Conservation (phyloP, 495 filamentous ascomycete species). For the Talaromyces liani region DNA sequence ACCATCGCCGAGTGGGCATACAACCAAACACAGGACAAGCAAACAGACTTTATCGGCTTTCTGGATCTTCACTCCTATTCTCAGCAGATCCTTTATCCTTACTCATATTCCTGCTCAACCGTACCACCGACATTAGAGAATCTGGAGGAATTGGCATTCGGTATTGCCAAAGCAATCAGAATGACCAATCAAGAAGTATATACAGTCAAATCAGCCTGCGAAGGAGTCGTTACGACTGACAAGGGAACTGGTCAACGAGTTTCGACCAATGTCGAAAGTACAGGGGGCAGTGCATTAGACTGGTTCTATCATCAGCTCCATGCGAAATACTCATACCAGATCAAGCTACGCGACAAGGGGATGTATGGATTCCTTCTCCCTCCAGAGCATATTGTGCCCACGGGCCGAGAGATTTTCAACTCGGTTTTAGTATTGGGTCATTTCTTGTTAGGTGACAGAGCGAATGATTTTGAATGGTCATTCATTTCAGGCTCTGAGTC, state of each 20-base stretch:
- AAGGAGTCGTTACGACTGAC: slow-evolving; percentile 54
- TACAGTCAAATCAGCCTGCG: slow-evolving; percentile 78
- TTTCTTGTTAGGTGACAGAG: slow-evolving; percentile 50
- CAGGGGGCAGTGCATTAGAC: slow-evolving; percentile 82
- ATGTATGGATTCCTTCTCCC: slow-evolving; percentile 93
- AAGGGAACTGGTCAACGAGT: slow-evolving; percentile 8
- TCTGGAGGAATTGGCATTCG: slow-evolving; percentile 80
- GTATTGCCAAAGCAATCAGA: slow-evolving; percentile 85
- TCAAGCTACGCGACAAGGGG: slow-evolving; percentile 90
- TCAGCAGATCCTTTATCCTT: slow-evolving; percentile 91
- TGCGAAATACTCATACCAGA: slow-evolving; percentile 83
- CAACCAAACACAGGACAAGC: slow-evolving; percentile 69
- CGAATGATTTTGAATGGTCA: slow-evolving; percentile 16
- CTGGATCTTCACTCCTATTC: slow-evolving; percentile 94
- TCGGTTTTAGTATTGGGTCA: slow-evolving; percentile 75
- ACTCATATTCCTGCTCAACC: slow-evolving; percentile 71
- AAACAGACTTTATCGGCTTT: slow-evolving; percentile 68
- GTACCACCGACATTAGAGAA: slow-evolving; percentile 83
- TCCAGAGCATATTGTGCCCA: slow-evolving; percentile 78
- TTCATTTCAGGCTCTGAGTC: neutral
- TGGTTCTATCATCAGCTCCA: slow-evolving; percentile 90
- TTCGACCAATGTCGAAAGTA: slow-evolving; percentile 18
- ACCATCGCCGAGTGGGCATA: slow-evolving; percentile 74
- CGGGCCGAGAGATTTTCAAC: slow-evolving; percentile 77
- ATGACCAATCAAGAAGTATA: slow-evolving; percentile 67